Conservation (phyloP, 2,329 filamentous ascomycete genomes). For the Diaporthe ampelina region DNA sequence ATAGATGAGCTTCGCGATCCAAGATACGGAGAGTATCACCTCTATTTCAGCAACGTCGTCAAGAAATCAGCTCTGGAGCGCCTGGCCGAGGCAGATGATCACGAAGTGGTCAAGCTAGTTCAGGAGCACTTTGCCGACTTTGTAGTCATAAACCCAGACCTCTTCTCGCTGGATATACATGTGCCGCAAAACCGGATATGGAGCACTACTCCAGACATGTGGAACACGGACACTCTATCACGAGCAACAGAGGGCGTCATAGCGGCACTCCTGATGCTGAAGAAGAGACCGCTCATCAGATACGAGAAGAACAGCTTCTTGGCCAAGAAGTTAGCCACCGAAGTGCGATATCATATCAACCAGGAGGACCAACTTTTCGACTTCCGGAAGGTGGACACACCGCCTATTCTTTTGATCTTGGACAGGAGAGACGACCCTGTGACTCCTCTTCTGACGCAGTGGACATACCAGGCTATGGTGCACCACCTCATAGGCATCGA, state of each 20-base stretch:
- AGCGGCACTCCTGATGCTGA: constrained; percentile 86
- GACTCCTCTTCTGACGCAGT: constrained; percentile 93
- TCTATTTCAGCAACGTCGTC: constrained; percentile 98
- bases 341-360: constrained; percentile 91
- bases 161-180: constrained; percentile 84
- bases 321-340: constrained; percentile 92
- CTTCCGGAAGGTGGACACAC: constrained; percentile 94
- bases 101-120: constrained; percentile 94
- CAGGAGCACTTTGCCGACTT: constrained; percentile 99
- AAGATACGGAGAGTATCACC: constrained; percentile 96
- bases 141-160: constrained; percentile 92
- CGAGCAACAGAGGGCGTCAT: constrained; percentile 89
- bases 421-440: constrained; percentile 95
- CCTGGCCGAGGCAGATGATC: constrained; percentile 94
- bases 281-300: constrained; percentile 95
- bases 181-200: constrained; percentile 84
- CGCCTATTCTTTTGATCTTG: constrained; percentile 89
- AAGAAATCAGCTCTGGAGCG: constrained; percentile 97
- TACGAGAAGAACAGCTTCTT: constrained; percentile 93
- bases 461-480: constrained; percentile 99
- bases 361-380: constrained; percentile 98
- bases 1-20: constrained; percentile 97
- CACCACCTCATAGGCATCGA: constrained; percentile 94
- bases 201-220: constrained; percentile 85
- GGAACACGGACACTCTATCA: constrained; percentile 91